phyloP scores from a whole-genome alignment of 2,329 filamentous ascomycete species.

The Colletotrichum scovillei region DNA sequence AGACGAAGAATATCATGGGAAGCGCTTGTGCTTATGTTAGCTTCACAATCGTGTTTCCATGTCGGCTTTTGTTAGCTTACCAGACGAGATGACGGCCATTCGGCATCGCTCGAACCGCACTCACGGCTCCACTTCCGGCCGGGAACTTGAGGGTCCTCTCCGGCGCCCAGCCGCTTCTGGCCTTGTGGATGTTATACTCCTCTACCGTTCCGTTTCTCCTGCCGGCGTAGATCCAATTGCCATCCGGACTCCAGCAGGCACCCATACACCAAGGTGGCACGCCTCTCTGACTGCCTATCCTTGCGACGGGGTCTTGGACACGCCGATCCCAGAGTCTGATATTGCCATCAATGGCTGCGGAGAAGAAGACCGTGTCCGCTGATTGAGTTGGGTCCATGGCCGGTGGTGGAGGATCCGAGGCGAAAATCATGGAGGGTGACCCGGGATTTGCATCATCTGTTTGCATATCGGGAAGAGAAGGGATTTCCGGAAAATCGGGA shows the following conservation, averaged over 20 bases:
- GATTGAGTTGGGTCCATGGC: conserved; percentile 67
- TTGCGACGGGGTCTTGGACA: conserved; percentile 79
- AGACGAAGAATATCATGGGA: conserved; percentile 93
- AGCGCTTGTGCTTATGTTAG: conserved; percentile 69
- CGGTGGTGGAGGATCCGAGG: conserved; percentile 49
- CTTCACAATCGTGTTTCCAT: not conserved
- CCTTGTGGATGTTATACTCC: conserved; percentile 89
- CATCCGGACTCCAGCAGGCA: conserved; percentile 94
- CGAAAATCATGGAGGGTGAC: conserved; percentile 51
- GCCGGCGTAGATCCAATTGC: conserved; percentile 94
- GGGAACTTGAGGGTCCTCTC: conserved; percentile 89
- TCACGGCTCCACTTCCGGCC: conserved; percentile 88
- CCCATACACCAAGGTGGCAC: conserved; percentile 98
- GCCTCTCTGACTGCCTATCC: conserved; percentile 77
- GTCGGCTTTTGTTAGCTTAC: conserved; percentile 42
- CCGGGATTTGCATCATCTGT: conserved; percentile 37
- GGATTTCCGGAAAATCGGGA: conserved; percentile 17
- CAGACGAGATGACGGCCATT: conserved; percentile 94
- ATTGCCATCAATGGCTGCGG: conserved; percentile 87
- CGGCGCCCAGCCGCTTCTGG: conserved; percentile 73
- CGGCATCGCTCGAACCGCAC: conserved; percentile 87
- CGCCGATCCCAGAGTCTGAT: conserved; percentile 95
- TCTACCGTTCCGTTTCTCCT: conserved; percentile 93
- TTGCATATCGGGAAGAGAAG: conserved; percentile 9
- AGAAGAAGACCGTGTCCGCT: conserved; percentile 85